phyloP scores from a whole-genome alignment of 1,284 basidiomycete species.

The Cryptococcus sp. region DNA sequence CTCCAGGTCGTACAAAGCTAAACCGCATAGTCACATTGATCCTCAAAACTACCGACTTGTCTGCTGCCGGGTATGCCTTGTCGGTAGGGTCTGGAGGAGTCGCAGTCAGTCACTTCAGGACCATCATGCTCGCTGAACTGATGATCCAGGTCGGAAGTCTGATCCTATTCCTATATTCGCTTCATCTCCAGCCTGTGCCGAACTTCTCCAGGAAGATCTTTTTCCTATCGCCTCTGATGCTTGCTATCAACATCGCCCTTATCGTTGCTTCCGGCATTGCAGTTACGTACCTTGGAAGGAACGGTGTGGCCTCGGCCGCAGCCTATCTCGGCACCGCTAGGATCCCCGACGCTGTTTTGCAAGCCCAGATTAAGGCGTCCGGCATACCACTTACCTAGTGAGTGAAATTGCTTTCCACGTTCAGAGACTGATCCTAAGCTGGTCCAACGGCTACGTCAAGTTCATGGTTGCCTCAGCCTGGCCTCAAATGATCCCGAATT shows the following conservation, averaged over 20 bases:
- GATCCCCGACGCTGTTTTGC: slow-evolving; percentile 8
- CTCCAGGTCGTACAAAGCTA: background rate
- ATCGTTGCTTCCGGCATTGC: slow-evolving; percentile 9
- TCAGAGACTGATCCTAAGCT: slow-evolving; percentile 7
- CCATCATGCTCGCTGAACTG: background rate
- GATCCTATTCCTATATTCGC: slow-evolving; percentile 13
- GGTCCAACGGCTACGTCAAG: slow-evolving; percentile 11
- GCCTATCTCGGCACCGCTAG: slow-evolving; percentile 3
- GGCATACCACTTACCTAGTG: slow-evolving; percentile 7
- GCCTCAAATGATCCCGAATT: slow-evolving; percentile 7
- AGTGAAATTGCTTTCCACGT: too few relatives aligned
- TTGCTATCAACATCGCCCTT: slow-evolving; percentile 9
- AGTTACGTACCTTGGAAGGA: slow-evolving; percentile 7
- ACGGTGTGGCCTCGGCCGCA: slow-evolving; percentile 3
- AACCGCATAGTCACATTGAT: background rate
- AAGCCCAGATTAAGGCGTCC: slow-evolving; percentile 3
- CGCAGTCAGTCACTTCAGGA: too few relatives aligned
- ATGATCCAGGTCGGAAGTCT: slow-evolving; percentile 6
- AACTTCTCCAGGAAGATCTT: slow-evolving; percentile 10
- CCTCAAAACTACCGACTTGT: slow-evolving; percentile 5
- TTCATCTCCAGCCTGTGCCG: slow-evolving; percentile 6
- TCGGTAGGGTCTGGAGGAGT: slow-evolving; percentile 11
- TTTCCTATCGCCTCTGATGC: slow-evolving; percentile 13
- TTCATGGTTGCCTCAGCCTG: slow-evolving; percentile 15
- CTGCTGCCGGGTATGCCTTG: slow-evolving; percentile 10